Percentiles rank a stretch among this genome's conserved stretches.
Evolutionary conservation across 331 rosid species (phyloP).

Genomic region (Telfairia occidentalis): DNA sequence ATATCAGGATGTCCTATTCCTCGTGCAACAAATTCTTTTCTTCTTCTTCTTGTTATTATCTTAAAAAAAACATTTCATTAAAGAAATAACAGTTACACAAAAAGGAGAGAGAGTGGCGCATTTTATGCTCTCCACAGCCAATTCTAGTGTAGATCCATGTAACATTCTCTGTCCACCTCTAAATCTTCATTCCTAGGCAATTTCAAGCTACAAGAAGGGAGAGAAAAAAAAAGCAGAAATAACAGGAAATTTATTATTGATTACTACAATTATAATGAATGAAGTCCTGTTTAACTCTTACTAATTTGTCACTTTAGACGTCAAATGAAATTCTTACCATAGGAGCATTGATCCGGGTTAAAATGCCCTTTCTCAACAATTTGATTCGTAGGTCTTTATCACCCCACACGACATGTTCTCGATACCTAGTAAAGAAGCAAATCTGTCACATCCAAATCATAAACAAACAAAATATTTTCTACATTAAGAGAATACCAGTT

Average conservation of each 20-base stretch:
- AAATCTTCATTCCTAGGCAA: background rate
- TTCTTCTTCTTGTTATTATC: background rate
- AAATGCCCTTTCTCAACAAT: slow-evolving; percentile 79
- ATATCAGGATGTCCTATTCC: background rate
- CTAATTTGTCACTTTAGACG: background rate
- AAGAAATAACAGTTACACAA: background rate
- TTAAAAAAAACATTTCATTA: background rate
- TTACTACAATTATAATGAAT: too few species aligned
- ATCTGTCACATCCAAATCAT: background rate
- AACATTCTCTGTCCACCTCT: background rate
- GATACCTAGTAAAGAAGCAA: slow-evolving; percentile 48
- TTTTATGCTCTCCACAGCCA: background rate
- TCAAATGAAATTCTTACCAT: slow-evolving; percentile 40
- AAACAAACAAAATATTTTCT: background rate
- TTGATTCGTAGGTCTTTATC: slow-evolving; percentile 68
- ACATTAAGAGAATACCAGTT: slow-evolving; percentile 47
- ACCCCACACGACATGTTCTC: slow-evolving; percentile 89
- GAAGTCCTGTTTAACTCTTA: too few species aligned
- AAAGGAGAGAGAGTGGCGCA: background rate
- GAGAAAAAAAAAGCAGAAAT: background rate
- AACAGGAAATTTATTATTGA: background rate
- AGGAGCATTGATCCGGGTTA: slow-evolving; percentile 84
- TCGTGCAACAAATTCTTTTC: background rate
- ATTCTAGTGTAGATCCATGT: background rate
- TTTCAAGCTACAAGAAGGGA: background rate